Evolutionary conservation across 2,329 filamentous ascomycete genomes (phyloP), one percentile per base, ranked within the genome.

Genomic region (Dothideomycetes sp.): DNA sequence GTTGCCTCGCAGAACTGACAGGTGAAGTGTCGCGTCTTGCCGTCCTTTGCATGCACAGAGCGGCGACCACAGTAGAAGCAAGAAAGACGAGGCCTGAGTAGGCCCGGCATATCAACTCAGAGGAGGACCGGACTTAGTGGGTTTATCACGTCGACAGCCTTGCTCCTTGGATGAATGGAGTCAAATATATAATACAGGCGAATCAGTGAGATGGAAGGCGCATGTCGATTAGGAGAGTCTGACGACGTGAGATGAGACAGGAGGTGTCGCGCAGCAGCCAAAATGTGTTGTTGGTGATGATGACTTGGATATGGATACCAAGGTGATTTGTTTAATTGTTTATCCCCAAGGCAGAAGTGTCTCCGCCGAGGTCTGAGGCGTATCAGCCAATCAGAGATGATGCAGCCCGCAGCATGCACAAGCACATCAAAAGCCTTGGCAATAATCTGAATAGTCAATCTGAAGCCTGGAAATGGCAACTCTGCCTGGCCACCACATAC

Each of bases 11-110:
- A 98, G 45, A 73, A 67, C 15, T 72, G 63, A 61, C 87, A 94
- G 34, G 78, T 68, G 62, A 88, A 94, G 52, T 77, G 72, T 56
- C 69, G 71, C 41, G 76, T 68, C 38, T 57, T 55, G 19, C 74
- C 73, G 50, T 77, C 72, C 51, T 73, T 78, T 47, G 62, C 66
- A 41, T 75, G 68, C 24, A 69, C 66, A 24, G 81, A 82, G 50
- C 73, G 76, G 56, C 70, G 70, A 50, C 83, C 81, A 61, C 88
- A 94, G 61, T 89, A 93, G 67, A 93, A 89, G 69, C 87, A 94
- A 40, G 48, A 47, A 18, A 58, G 35, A 1, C 39, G 40, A 8
- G 39, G 31, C 2, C 34, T 35, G 30, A 45, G 37, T 18, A 44
- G 36, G 34, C 39, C 31, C 15, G 45, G 42, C 45, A 47, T 47